A percentile compares a stretch with the other conserved stretches of the same genome.
These are phyloP conservation scores for Fusarium bactridioides DNA, from an alignment of 2,329 filamentous ascomycete species.

Conservation along the genomic window DNA sequence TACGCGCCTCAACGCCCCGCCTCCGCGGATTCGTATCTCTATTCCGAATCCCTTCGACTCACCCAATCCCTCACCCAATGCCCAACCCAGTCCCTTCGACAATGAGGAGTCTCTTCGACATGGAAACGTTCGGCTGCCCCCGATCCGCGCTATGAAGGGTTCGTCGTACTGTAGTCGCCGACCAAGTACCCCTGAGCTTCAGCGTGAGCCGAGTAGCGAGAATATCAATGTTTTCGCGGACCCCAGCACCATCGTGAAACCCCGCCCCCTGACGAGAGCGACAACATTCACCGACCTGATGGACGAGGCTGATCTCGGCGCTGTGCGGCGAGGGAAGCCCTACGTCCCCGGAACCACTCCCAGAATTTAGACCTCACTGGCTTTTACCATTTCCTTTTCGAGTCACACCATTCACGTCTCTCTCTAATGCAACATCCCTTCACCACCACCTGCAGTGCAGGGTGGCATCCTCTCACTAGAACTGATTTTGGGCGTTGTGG, in stretches of 20 bases:
- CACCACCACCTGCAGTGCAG: slow-evolving; percentile 26
- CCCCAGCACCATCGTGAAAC: slow-evolving; percentile 50
- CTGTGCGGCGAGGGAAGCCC: slow-evolving; percentile 51
- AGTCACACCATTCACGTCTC: not conserved
- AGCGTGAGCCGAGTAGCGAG: slow-evolving; percentile 56
- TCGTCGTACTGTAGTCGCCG: slow-evolving; percentile 37
- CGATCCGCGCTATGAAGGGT: slow-evolving; percentile 52
- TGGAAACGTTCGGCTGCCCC: slow-evolving; percentile 43
- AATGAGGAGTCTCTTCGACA: slow-evolving; percentile 38
- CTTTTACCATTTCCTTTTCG: not conserved
- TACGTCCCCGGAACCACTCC: slow-evolving; percentile 53
- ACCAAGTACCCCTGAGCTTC: slow-evolving; percentile 46
- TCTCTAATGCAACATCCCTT: slow-evolving; percentile 3
- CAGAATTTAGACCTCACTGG: slow-evolving; percentile 36
- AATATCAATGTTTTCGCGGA: slow-evolving; percentile 64
- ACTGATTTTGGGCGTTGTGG: slow-evolving; percentile 24
- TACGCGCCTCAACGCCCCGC: slow-evolving; percentile 19
- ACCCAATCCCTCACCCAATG: slow-evolving; percentile 40
- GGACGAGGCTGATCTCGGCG: slow-evolving; percentile 55
- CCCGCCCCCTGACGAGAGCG: slow-evolving; percentile 42
- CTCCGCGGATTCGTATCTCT: slow-evolving; percentile 41
- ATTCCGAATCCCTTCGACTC: slow-evolving; percentile 50
- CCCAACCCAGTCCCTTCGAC: slow-evolving; percentile 37
- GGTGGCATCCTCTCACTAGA: slow-evolving; percentile 23
- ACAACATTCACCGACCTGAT: slow-evolving; percentile 65